A percentile compares a stretch with the other conserved stretches of the same genome.
phyloP scores from a whole-genome alignment of 805 yeast genomes.

The Starmerella bacillaris region DNA sequence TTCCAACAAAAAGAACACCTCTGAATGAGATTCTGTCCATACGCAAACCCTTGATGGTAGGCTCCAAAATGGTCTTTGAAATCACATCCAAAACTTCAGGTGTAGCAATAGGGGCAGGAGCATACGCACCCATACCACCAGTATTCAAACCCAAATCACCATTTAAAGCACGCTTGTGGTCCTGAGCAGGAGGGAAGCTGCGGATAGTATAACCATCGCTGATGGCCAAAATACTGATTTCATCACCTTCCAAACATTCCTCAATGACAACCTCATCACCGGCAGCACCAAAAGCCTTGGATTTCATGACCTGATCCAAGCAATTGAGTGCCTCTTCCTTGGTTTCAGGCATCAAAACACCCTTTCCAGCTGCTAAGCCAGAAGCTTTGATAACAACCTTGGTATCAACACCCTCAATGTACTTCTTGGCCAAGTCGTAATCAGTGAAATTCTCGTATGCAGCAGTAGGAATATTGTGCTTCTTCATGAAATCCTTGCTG shows the following conservation, averaged over 20 bases:
- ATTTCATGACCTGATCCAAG: conserved; percentile 74
- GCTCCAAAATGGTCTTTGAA: conserved; percentile 59
- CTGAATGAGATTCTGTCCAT: conserved; percentile 86
- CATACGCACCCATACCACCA: conserved; percentile 99
- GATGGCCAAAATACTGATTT: conserved; percentile 76
- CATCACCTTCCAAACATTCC: conserved; percentile 93
- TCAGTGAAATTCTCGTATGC: conserved; percentile 64
- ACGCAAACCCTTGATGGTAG: conserved; percentile 93
- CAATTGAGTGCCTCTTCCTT: conserved; percentile 75
- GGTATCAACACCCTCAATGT: conserved; percentile 46
- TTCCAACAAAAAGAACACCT: conserved; percentile 88
- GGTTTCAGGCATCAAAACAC: conserved; percentile 78
- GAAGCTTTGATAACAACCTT: conserved; percentile 88
- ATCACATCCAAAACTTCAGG: conserved; percentile 51
- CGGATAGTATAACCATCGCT: conserved; percentile 84
- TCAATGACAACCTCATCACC: conserved; percentile 92
- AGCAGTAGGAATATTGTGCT: conserved; percentile 89
- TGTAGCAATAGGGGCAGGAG: conserved; percentile 94
- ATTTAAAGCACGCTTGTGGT: conserved; percentile 87
- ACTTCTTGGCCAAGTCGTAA: conserved; percentile 56
- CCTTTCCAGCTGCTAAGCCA: conserved; percentile 98
- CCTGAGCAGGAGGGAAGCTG: conserved; percentile 94
- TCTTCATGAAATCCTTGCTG: conserved; percentile 83
- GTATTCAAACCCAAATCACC: conserved; percentile 90
- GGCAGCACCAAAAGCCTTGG: conserved; percentile 74